A percentile compares a stretch with the other conserved stretches of the same genome.
phyloP scores from a whole-genome alignment of 345 rosid genomes.

The Eucalyptus rudis region DNA sequence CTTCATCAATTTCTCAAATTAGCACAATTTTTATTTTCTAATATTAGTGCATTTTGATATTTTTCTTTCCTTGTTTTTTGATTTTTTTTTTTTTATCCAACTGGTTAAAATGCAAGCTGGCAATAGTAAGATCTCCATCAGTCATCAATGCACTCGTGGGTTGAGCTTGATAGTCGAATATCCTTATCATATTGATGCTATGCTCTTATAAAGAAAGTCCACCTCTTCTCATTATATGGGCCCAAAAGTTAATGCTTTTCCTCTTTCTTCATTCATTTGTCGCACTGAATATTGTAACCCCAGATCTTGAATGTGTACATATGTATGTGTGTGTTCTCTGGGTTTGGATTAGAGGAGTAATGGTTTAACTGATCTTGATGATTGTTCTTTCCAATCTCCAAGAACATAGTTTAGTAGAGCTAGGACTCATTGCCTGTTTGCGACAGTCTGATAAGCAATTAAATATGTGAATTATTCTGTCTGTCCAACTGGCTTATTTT shows the following conservation, averaged over 20 bases:
- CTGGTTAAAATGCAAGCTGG: not conserved
- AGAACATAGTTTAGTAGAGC: not conserved
- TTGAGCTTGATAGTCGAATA: not conserved
- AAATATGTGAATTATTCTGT: not conserved
- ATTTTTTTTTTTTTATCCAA: too few species aligned
- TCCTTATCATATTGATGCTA: not conserved
- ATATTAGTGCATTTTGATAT: not conserved
- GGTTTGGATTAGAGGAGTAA: not conserved
- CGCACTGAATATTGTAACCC: not conserved
- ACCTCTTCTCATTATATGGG: not conserved
- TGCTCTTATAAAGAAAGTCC: not conserved
- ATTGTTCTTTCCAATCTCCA: not conserved
- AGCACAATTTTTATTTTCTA: not conserved
- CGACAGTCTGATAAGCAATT: not conserved
- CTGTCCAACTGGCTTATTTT: not conserved
- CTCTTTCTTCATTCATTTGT: not conserved
- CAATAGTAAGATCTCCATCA: not conserved
- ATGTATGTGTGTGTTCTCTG: not conserved
- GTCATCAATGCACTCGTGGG: not conserved
- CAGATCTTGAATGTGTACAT: not conserved
- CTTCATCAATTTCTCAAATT: not conserved
- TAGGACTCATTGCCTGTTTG: not conserved
- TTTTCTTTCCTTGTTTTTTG: not conserved
- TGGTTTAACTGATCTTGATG: not conserved
- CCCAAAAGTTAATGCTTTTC: not conserved